These are phyloP conservation scores for Tetrapisispora fleetii DNA, from an alignment of 805 yeast genomes.

Conservation along the genomic window DNA sequence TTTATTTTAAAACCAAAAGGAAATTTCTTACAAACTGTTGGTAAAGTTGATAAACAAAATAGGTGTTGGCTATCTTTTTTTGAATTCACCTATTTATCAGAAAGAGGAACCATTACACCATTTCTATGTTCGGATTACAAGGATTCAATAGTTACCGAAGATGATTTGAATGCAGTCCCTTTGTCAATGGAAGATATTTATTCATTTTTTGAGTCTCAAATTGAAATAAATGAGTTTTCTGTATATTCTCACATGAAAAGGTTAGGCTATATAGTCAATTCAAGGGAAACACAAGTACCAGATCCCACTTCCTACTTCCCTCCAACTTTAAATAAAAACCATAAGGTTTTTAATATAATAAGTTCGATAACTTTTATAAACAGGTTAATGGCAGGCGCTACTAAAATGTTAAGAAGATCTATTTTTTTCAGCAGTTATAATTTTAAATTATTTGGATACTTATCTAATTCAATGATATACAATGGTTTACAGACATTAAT, in stretches of 20 bases:
- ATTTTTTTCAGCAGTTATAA: slow-evolving; percentile 16
- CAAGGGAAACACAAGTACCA: slow-evolving; percentile 8
- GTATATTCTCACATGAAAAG: slow-evolving; percentile 70
- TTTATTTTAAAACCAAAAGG: slow-evolving; percentile 51
- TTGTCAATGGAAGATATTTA: slow-evolving; percentile 60
- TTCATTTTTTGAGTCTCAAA: slow-evolving; percentile 34
- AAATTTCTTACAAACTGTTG: slow-evolving; percentile 63
- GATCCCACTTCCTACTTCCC: slow-evolving; percentile 11
- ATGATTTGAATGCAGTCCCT: slow-evolving; percentile 24
- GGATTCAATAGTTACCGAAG: slow-evolving; percentile 8
- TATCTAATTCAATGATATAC: slow-evolving; percentile 24
- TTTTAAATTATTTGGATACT: slow-evolving; percentile 13
- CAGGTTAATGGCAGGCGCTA: neutral
- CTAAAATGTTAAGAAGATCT: slow-evolving; percentile 9
- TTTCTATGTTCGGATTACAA: slow-evolving; percentile 13
- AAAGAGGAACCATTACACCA: slow-evolving; percentile 60
- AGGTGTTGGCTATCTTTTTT: slow-evolving; percentile 47
- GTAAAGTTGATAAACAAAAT: slow-evolving; percentile 42
- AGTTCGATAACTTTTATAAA: neutral
- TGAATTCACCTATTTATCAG: slow-evolving; percentile 69
- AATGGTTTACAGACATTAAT: slow-evolving; percentile 23
- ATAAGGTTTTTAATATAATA: neutral
- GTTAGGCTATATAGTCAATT: slow-evolving; percentile 60
- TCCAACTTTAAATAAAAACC: neutral
- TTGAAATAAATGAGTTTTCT: slow-evolving; percentile 44